Evolutionary conservation across 495 filamentous ascomycete genomes (phyloP), one percentile per base, ranked within the genome.

Genomic region (Ramalina peruviana): DNA sequence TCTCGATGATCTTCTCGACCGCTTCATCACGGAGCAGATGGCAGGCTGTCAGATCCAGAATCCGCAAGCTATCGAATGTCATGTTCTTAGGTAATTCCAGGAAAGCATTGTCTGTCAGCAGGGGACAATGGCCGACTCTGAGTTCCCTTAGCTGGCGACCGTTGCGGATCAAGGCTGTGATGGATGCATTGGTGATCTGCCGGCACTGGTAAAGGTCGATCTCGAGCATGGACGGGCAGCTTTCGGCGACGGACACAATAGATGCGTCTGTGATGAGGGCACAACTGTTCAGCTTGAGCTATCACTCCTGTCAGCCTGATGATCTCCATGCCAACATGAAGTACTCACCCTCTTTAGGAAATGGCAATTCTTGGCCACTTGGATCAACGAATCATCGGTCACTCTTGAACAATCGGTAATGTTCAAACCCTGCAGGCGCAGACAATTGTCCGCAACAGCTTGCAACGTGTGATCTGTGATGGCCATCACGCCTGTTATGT

Each of bases 201-300:
- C 74, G 76, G 69, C 92, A 96, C 58, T 84, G 81, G 56, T 95
- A 84, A 26, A 97, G 78, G 61, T 99, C 93, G 52, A 97, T 95
- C 65, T 99, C 93, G 38, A 99, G 75, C 30, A 99, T 86, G 45
- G 94, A 85, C 6, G 80, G 85, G 63, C 89, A 97, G 62, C 88
- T 77, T 25, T 80, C 70, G 30, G 93, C 93, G 59, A 97, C 90
- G 7, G 87, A 83, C 41, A 86, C 60, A 57, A 97, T 80, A 3
- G 89, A 80, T 19, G 68, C 69, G 60, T 97, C 84, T 15, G 81
- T 86, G 16, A 95, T 65, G 60, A 92, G 80, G 16, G 60, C 57
- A 59, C 93, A 94, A 20, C 87, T 82, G 62, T 97, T 97, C 46
- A 99, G 73, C 75, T 99, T 99, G 50, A 99, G 73, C 84, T 94